These are phyloP conservation scores for Porcisia hertigi DNA, from an alignment of 208 protist genomes.

Conservation along the genomic window DNA sequence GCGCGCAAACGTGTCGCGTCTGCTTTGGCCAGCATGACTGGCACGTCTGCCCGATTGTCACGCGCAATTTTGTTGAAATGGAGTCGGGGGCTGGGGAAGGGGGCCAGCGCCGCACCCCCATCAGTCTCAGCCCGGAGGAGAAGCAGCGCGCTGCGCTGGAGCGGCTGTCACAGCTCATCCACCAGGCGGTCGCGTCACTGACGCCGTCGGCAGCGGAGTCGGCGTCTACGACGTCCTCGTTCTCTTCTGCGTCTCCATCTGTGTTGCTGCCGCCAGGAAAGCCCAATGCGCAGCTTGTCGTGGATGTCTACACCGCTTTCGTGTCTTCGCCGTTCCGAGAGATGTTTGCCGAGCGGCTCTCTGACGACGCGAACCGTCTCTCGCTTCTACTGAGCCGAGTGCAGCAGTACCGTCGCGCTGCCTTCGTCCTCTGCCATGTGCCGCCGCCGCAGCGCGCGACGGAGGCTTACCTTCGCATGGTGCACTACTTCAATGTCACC, in stretches of 20 bases:
- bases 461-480: conserved; percentile 51
- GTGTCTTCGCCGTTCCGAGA: conserved; percentile 79
- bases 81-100: conserved; percentile 1
- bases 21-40: conserved; percentile 82
- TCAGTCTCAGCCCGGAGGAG: conserved; percentile 73
- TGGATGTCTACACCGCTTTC: conserved; percentile 80
- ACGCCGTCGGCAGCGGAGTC: not conserved
- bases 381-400: conserved; percentile 62
- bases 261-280: conserved; percentile 1
- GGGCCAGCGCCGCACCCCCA: conserved; percentile 26
- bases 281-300: conserved; percentile 45
- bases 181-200: conserved; percentile 34
- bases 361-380: conserved; percentile 59
- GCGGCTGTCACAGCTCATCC: conserved; percentile 45
- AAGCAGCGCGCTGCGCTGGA: conserved; percentile 69
- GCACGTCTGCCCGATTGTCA: conserved; percentile 80
- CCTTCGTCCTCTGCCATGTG: conserved; percentile 87
- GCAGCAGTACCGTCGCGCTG: conserved; percentile 76
- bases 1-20: conserved; percentile 63
- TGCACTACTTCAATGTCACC: conserved; percentile 72
- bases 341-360: conserved; percentile 58
- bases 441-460: conserved; percentile 59
- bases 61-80: conserved; percentile 64
- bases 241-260: not conserved
- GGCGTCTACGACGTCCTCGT: not conserved